phyloP scores from a whole-genome alignment of 768 basidiomycete species.

The Rhodotorula graminis region DNA sequence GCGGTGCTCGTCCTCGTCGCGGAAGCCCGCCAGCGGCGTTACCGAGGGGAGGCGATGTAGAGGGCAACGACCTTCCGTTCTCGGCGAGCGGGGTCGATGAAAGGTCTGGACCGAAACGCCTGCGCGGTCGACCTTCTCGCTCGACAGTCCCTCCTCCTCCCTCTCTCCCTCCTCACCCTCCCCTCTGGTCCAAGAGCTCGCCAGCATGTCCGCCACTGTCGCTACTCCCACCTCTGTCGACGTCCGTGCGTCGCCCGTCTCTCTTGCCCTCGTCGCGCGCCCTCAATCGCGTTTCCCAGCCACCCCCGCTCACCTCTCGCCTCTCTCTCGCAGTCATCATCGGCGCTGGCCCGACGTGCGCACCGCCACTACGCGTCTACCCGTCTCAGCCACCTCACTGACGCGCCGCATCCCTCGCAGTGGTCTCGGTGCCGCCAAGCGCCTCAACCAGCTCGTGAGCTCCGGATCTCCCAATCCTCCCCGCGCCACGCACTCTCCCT shows the following conservation, averaged over 20 bases:
- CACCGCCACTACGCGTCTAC: neutral
- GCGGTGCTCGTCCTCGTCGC: no score
- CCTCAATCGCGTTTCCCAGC: no score
- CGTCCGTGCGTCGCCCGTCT: neutral
- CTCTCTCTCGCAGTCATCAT: conserved; percentile 41
- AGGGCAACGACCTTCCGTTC: no score
- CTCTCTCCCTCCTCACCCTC: neutral
- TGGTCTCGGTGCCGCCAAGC: conserved; percentile 49
- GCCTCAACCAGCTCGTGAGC: conserved; percentile 46
- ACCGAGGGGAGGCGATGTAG: no score
- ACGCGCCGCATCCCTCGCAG: conserved; percentile 25
- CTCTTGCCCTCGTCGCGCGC: no score
- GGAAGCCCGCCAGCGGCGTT: no score
- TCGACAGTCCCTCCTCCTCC: neutral
- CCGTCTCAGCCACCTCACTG: neutral
- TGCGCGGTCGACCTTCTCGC: no score
- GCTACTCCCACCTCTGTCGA: conserved; percentile 11
- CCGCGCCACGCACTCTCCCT: neutral
- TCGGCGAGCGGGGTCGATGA: no score
- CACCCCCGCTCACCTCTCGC: no score
- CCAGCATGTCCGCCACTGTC: conserved; percentile 12
- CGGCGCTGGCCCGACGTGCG: conserved; percentile 48
- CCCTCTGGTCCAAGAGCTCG: neutral
- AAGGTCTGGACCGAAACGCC: no score
- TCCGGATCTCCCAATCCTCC: neutral